phyloP scores from a whole-genome alignment of 2,329 filamentous ascomycete species.

The Alternaria brassicicola region DNA sequence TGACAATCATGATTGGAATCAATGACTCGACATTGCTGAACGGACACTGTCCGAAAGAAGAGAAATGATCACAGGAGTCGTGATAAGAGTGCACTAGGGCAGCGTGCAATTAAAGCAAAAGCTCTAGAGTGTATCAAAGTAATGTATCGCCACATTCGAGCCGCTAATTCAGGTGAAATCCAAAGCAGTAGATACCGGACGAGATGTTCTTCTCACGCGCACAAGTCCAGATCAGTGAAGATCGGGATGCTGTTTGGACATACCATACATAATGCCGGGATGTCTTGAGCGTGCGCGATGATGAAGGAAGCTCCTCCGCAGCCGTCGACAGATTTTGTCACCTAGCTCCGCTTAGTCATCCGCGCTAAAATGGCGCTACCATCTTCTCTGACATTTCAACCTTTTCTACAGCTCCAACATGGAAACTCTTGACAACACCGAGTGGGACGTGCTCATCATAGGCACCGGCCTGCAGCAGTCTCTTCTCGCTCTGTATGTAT shows the following conservation, averaged over 20 bases:
- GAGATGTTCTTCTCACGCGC: conserved; percentile 54
- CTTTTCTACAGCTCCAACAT: conserved; percentile 42
- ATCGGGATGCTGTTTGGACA: conserved; percentile 42
- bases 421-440: conserved; percentile 58
- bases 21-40: neutral
- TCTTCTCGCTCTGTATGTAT: conserved; percentile 60
- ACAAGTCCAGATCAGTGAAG: conserved; percentile 53
- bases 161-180: conserved; percentile 57
- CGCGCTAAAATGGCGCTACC: conserved; percentile 25
- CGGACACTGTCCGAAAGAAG: neutral
- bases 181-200: conserved; percentile 61
- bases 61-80: neutral
- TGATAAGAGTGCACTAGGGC: neutral
- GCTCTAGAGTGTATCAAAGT: neutral
- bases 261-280: conserved; percentile 41
- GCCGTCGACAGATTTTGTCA: conserved; percentile 32
- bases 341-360: conserved; percentile 41
- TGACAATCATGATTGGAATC: neutral
- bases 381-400: conserved; percentile 26
- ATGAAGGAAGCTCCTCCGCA: conserved; percentile 18
- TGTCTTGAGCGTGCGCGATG: conserved; percentile 48
- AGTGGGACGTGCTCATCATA: conserved; percentile 60
- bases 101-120: neutral
- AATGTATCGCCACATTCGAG: conserved; percentile 59
- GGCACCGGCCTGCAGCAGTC: conserved; percentile 61